phyloP scores from a whole-genome alignment of 139 green algal species.

The Protoeuglena noctilucae region DNA sequence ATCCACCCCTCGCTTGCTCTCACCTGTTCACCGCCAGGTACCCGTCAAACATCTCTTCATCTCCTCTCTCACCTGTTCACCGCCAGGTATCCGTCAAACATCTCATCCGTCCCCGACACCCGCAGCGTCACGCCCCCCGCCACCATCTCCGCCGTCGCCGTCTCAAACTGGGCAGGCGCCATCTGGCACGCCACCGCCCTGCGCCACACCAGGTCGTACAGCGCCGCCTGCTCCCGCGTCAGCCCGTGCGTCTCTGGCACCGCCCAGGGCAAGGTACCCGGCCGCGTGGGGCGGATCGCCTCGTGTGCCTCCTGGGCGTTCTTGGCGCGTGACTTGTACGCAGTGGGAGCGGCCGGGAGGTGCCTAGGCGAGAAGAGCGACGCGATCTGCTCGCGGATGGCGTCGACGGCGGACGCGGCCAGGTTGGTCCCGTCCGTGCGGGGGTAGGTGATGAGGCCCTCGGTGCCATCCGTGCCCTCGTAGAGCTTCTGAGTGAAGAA shows the following conservation, averaged over 20 bases:
- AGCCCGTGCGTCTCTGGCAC: constrained; percentile 8
- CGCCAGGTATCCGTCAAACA: constrained; percentile 35
- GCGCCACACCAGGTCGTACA: constrained; percentile 79
- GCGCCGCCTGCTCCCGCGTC: constrained; percentile 15
- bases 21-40: constrained; percentile 21
- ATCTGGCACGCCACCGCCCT: constrained; percentile 68
- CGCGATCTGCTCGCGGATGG: constrained; percentile 21
- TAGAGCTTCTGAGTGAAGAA: no score
- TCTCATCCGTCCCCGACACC: constrained; percentile 18
- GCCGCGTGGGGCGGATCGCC: constrained; percentile 64
- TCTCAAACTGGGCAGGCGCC: constrained; percentile 18
- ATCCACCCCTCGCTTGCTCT: background rate
- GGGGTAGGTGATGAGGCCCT: constrained; percentile 92
- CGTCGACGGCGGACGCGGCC: constrained; percentile 18
- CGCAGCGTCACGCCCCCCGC: constrained; percentile 22
- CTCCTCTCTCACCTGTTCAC: background rate
- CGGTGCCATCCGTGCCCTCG: constrained; percentile 38
- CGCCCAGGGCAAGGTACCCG: constrained; percentile 8
- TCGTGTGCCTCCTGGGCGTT: constrained; percentile 85
- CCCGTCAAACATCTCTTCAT: constrained; percentile 24
- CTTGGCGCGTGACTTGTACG: constrained; percentile 24
- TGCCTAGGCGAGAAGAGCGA: constrained; percentile 14
- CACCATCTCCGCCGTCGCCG: constrained; percentile 8
- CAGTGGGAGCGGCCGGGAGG: constrained; percentile 15
- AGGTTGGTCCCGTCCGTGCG: constrained; percentile 70